phyloP scores from a whole-genome alignment of 2,329 filamentous ascomycete genomes.

The Aspergillus sergii region DNA sequence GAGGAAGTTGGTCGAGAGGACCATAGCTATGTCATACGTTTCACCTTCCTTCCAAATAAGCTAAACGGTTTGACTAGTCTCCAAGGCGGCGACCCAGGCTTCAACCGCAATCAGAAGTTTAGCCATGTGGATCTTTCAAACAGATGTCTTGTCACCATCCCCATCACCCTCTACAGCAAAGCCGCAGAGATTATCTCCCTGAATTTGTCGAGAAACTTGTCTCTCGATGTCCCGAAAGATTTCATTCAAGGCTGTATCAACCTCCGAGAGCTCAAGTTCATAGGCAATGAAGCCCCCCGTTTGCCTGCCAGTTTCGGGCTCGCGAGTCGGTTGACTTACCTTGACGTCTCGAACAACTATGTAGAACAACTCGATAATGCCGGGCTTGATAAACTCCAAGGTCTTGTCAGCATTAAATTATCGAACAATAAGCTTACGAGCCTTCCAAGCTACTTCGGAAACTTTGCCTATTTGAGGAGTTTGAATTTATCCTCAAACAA shows the following conservation, averaged over 20 bases:
- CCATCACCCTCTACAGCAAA: slow-evolving; percentile 89
- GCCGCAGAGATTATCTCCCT: slow-evolving; percentile 91
- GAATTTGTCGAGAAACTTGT: slow-evolving; percentile 89
- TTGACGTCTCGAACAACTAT: slow-evolving; percentile 94
- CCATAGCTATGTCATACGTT: slow-evolving; percentile 94
- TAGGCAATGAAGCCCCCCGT: slow-evolving; percentile 87
- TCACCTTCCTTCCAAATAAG: slow-evolving; percentile 89
- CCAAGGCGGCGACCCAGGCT: slow-evolving; percentile 75
- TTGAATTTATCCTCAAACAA: slow-evolving; percentile 95
- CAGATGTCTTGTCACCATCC: slow-evolving; percentile 89
- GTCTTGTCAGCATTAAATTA: slow-evolving; percentile 84
- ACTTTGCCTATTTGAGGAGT: slow-evolving; percentile 76
- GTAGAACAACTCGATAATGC: slow-evolving; percentile 85
- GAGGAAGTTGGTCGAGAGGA: slow-evolving; percentile 95
- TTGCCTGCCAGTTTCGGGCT: slow-evolving; percentile 82
- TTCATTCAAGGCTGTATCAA: slow-evolving; percentile 94
- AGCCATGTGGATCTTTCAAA: slow-evolving; percentile 91
- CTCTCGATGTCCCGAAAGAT: slow-evolving; percentile 89
- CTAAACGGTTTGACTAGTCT: slow-evolving; percentile 76
- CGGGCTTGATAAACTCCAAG: slow-evolving; percentile 72
- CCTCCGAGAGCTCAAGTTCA: slow-evolving; percentile 92
- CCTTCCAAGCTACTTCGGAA: slow-evolving; percentile 79
- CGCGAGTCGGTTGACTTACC: slow-evolving; percentile 77
- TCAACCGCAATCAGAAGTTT: slow-evolving; percentile 83
- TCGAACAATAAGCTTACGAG: slow-evolving; percentile 87